Percentiles rank a stretch among this genome's conserved stretches.
phyloP scores from a whole-genome alignment of 2,329 filamentous ascomycete species.

The Pseudogymnoascus sp. region DNA sequence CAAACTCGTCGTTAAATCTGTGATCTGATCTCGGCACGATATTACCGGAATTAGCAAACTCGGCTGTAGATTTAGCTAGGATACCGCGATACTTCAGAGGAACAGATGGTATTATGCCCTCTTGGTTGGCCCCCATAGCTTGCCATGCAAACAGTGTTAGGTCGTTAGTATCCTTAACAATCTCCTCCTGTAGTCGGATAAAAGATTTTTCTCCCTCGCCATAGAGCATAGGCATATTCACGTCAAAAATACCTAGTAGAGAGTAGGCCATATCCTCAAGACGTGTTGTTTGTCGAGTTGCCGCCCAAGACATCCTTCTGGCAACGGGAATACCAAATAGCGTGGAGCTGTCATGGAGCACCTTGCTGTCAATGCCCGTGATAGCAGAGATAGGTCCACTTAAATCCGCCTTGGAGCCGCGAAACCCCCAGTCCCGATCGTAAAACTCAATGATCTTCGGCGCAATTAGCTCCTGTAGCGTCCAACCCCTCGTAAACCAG shows the following conservation, averaged over 20 bases:
- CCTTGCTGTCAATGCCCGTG: no score
- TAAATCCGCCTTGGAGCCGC: no score
- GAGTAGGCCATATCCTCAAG: constrained; percentile 39
- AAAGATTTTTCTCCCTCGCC: constrained; percentile 32
- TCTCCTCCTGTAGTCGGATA: constrained; percentile 30
- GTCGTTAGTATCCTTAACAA: constrained; percentile 26
- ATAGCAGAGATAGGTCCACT: no score
- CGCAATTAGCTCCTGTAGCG: constrained; percentile 15
- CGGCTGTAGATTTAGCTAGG: constrained; percentile 14
- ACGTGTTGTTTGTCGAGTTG: constrained; percentile 29
- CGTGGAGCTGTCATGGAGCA: no score
- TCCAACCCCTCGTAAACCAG: constrained; percentile 18
- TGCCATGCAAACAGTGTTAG: constrained; percentile 29
- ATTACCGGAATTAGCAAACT: constrained; percentile 11
- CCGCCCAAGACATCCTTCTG: constrained; percentile 36
- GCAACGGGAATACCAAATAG: constrained; percentile 21
- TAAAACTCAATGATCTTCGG: not conserved
- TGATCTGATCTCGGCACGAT: constrained; percentile 13
- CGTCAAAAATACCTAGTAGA: constrained; percentile 36
- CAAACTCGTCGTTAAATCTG: constrained; percentile 12
- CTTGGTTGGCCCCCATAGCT: not conserved
- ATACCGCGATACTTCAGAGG: not conserved
- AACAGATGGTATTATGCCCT: no score
- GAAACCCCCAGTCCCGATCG: no score
- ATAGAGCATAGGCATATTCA: constrained; percentile 40